A percentile compares a stretch with the other conserved stretches of the same genome.
Conservation (phyloP, 495 filamentous ascomycete species). For the Glonium stellatum region DNA sequence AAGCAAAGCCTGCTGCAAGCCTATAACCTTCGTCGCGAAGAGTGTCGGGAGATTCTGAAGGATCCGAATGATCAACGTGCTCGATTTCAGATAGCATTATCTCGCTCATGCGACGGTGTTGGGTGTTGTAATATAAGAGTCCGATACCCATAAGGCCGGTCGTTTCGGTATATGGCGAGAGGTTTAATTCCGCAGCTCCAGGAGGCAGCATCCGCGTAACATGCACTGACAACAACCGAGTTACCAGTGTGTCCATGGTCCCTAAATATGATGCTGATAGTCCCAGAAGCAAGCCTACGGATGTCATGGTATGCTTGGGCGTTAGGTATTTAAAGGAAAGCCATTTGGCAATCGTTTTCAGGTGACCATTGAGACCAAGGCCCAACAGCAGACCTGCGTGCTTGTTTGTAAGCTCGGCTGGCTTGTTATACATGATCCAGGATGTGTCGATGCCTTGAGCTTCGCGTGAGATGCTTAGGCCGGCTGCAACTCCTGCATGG, state of each 20-base stretch:
- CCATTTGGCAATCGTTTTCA: conserved; percentile 92
- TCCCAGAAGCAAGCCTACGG: conserved; percentile 86
- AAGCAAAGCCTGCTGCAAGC: conserved; percentile 84
- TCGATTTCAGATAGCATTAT: conserved; percentile 98
- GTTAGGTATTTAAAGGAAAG: conserved; percentile 97
- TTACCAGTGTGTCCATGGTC: conserved; percentile 93
- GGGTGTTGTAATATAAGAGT: conserved; percentile 86
- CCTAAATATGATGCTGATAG: conserved; percentile 89
- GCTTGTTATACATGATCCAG: conserved; percentile 98
- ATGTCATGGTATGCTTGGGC: conserved; percentile 98
- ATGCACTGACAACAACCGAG: conserved; percentile 93
- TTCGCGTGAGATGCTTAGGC: conserved; percentile 79
- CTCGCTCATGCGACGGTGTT: conserved; percentile 97
- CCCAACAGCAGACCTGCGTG: conserved; percentile 92
- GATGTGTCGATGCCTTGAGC: conserved; percentile 95
- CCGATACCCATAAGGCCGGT: conserved; percentile 97
- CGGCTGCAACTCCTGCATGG: conserved; percentile 86
- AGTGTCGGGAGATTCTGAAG: conserved; percentile 52
- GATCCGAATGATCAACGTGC: conserved; percentile 68
- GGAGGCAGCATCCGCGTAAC: conserved; percentile 87
- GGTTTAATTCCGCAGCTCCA: conserved; percentile 86
- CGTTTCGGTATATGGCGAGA: conserved; percentile 90
- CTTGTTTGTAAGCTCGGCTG: conserved; percentile 79
- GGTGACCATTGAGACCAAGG: conserved; percentile 89
- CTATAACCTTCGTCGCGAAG: conserved; percentile 91